phyloP scores from a whole-genome alignment of 2,329 filamentous ascomycete species.

The Cyphellophora europaea region DNA sequence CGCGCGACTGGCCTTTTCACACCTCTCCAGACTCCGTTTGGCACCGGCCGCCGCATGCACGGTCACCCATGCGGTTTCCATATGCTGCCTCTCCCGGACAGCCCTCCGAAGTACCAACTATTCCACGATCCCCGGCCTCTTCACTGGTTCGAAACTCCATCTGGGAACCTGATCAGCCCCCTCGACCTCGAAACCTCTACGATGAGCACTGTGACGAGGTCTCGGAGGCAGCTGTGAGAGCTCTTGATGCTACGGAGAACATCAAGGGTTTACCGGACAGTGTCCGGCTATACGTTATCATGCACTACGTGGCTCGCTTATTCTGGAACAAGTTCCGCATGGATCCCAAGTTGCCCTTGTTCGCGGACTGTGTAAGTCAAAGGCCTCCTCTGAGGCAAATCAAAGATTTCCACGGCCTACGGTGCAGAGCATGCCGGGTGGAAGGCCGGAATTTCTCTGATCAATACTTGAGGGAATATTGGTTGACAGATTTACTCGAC shows the following conservation, averaged over 20 bases:
- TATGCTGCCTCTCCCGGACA: too few relatives aligned
- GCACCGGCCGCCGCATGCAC: slow-evolving; percentile 1
- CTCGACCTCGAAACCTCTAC: slow-evolving; percentile 22
- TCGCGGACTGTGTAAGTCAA: slow-evolving; percentile 50
- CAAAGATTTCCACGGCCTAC: slow-evolving; percentile 43
- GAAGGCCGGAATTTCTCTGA: slow-evolving; percentile 1
- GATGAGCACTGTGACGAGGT: slow-evolving; percentile 43
- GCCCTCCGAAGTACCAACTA: slow-evolving; percentile 1
- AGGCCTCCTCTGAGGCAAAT: slow-evolving; percentile 49
- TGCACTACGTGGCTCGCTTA: slow-evolving; percentile 52
- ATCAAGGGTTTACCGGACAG: slow-evolving; percentile 54
- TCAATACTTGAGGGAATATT: slow-evolving; percentile 13
- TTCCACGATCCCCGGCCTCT: slow-evolving; percentile 1
- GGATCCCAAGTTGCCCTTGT: slow-evolving; percentile 47
- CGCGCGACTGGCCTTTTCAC: slow-evolving; percentile 62
- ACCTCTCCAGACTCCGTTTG: slow-evolving; percentile 40
- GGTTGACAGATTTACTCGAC: slow-evolving; percentile 23
- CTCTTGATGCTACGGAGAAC: slow-evolving; percentile 53
- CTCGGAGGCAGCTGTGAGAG: slow-evolving; percentile 45
- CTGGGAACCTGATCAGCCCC: too few relatives aligned
- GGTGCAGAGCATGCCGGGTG: slow-evolving; percentile 44
- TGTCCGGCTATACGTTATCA: slow-evolving; percentile 53
- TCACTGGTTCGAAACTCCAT: too few relatives aligned
- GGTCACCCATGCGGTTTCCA: too few relatives aligned
- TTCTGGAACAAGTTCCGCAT: slow-evolving; percentile 51